phyloP scores from a whole-genome alignment of 139 green algal genomes.

The Chlorella ohadii region DNA sequence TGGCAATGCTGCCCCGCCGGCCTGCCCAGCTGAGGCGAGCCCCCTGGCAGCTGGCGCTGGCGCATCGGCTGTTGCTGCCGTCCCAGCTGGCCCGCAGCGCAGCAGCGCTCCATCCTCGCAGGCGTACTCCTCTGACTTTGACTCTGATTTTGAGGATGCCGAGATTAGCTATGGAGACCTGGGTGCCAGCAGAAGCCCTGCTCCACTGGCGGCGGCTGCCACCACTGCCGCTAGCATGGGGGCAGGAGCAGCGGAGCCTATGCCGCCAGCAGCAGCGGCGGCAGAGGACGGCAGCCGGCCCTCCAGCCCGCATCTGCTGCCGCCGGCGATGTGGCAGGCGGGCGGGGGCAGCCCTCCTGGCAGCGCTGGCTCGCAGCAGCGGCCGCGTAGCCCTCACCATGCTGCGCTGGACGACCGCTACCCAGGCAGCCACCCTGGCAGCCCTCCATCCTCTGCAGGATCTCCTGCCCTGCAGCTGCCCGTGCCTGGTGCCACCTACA shows the following conservation, averaged over 20 bases:
- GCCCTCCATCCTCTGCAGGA: constrained; percentile 1
- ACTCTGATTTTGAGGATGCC: not conserved
- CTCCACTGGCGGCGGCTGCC: too few species aligned
- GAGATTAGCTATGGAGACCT: constrained; percentile 13
- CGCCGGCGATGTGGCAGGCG: too few species aligned
- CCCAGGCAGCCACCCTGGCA: constrained; percentile 24
- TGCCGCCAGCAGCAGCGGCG: too few species aligned
- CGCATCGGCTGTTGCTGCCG: not conserved
- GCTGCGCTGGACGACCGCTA: constrained; percentile 9
- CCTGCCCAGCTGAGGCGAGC: too few species aligned
- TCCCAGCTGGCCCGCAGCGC: not conserved
- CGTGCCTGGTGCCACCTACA: not conserved
- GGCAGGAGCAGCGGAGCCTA: too few species aligned
- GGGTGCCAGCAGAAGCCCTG: not conserved
- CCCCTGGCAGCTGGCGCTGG: not conserved
- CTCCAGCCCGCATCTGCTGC: too few species aligned
- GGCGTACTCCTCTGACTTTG: not conserved
- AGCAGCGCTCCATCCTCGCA: not conserved
- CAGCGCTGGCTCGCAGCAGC: not conserved
- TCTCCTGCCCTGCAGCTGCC: not conserved
- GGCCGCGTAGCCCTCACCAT: constrained; percentile 1
- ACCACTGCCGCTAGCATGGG: too few species aligned
- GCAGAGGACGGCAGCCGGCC: too few species aligned
- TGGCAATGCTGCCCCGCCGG: too few species aligned
- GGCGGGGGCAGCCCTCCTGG: too few species aligned